These are phyloP conservation scores for Metroxylon sagu DNA, from an alignment of 176 grass and related monocot genomes.

Conservation along the genomic window DNA sequence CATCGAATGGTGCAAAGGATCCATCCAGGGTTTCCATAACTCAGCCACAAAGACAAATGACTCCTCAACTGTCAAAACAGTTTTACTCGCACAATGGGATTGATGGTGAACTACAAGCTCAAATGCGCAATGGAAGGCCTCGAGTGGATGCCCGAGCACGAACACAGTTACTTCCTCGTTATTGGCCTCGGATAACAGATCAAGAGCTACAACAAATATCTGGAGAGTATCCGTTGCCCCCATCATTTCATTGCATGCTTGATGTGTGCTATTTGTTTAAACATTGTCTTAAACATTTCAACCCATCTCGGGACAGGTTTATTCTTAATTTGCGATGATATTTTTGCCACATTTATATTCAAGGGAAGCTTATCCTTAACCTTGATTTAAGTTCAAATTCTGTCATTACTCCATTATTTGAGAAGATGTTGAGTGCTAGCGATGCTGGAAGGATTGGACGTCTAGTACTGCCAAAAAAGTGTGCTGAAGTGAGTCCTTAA, in stretches of 20 bases:
- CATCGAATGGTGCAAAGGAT: slow-evolving; percentile 45
- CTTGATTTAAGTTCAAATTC: slow-evolving; percentile 63
- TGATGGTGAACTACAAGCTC: slow-evolving; percentile 39
- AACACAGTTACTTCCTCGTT: slow-evolving; percentile 79
- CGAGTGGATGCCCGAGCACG: slow-evolving; percentile 67
- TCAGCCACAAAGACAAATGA: slow-evolving; percentile 38
- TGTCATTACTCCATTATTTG: slow-evolving; percentile 94
- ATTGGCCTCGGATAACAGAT: slow-evolving; percentile 97
- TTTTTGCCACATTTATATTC: too few relatives aligned
- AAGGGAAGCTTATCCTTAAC: slow-evolving; percentile 38
- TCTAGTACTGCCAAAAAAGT: slow-evolving; percentile 98
- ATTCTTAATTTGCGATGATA: too few relatives aligned
- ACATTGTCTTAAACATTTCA: too few relatives aligned
- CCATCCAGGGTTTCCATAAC: slow-evolving; percentile 27
- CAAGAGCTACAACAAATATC: slow-evolving; percentile 94
- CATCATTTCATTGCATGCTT: too few relatives aligned
- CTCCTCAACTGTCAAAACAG: slow-evolving; percentile 41
- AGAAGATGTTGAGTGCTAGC: slow-evolving; percentile 98
- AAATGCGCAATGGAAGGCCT: slow-evolving; percentile 70
- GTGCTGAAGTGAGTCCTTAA: slow-evolving; percentile 62
- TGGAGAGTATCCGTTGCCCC: slow-evolving; percentile 72
- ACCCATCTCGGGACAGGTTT: too few relatives aligned
- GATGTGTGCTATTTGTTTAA: too few relatives aligned
- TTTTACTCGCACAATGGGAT: slow-evolving; percentile 41
- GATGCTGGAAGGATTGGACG: slow-evolving; percentile 96